Conservation (phyloP, 2,329 filamentous ascomycete genomes). For the Claviceps fusiformis region DNA sequence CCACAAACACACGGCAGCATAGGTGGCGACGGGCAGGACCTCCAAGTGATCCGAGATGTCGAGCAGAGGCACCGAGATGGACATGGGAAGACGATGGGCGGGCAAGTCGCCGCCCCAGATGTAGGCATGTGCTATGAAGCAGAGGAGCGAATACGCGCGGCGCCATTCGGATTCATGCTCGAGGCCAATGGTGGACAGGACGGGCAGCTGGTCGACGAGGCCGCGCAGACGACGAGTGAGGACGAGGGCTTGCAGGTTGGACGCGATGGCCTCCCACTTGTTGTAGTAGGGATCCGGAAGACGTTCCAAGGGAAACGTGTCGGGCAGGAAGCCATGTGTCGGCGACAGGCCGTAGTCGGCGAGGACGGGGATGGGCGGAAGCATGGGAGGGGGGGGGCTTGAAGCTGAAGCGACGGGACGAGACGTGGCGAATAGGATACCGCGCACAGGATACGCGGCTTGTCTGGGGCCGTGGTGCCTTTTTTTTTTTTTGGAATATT, state of each 20-base stretch:
- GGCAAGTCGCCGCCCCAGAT: constrained; percentile 89
- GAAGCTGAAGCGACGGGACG: background rate
- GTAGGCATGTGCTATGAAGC: constrained; percentile 88
- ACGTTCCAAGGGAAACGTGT: constrained; percentile 62
- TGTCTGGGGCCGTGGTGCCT: background rate
- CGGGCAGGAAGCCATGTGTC: constrained; percentile 75
- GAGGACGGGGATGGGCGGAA: constrained; percentile 47
- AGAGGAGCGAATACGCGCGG: constrained; percentile 78
- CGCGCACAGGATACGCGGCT: background rate
- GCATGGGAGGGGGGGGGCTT: constrained; percentile 25
- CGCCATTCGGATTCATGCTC: constrained; percentile 83
- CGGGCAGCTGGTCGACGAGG: constrained; percentile 66
- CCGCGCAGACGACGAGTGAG: constrained; percentile 71
- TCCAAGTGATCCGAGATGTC: constrained; percentile 66
- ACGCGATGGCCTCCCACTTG: constrained; percentile 79
- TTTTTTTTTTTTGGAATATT: no score
- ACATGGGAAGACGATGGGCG: constrained; percentile 61
- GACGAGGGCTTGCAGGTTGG: constrained; percentile 77
- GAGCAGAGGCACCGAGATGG: constrained; percentile 73
- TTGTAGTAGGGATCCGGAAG: constrained; percentile 87
- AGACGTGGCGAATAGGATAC: background rate
- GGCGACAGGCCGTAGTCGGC: constrained; percentile 70
- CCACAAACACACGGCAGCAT: constrained; percentile 85
- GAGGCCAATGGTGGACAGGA: constrained; percentile 72
- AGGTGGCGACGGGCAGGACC: constrained; percentile 84